Evolutionary conservation across 257 asterid genomes (phyloP), one percentile per base, ranked within the genome.

Genomic region (Solanum dulcamara): DNA sequence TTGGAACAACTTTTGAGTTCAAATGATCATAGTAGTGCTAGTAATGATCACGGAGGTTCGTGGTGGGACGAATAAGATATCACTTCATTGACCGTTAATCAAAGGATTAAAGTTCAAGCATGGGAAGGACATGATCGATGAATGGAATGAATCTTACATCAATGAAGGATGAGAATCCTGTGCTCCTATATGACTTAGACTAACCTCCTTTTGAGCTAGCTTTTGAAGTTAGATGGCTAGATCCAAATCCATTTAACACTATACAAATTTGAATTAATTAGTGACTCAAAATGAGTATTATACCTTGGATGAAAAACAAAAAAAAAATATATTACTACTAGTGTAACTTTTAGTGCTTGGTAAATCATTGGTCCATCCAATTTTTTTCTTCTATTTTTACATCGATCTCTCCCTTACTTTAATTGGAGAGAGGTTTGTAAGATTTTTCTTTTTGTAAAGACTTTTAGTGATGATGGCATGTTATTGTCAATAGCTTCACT

Each of bases 1-100:
- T 90, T 95, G 89, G 97, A 95, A 85, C 93, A 95, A 75, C 97
- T 93, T 26, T 88, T 95, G 92, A 89, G 81, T 81, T 87, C 85
- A 53, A 55, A 20, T 51, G 57, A 60, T 82, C 32, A 83, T 26
- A 26, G 14, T 0, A 42, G 24, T 17, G 13, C 2, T n/a, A 40
- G 35, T 13, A 72, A 40, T 72, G 13, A 40, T 6, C 0, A 2
- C 4, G 7, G 0, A 20, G 48, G 0, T 0, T 35, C 2, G 18
- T 70, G 50, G 4, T 70, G 5, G 28, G 9, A 70, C 35, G 79
- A 35, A 70, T 70, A 70, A 35, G 4, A 10, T n/a, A n/a, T 68
- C 15, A 2, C 24, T 20, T 8, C 0, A 18, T 1, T 1, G n/a
- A n/a, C 5, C 30, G 17, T 18, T 68, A 68, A 8, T 9, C 1